phyloP scores from a whole-genome alignment of 2,329 filamentous ascomycete genomes.

The Aureobasidium musti region DNA sequence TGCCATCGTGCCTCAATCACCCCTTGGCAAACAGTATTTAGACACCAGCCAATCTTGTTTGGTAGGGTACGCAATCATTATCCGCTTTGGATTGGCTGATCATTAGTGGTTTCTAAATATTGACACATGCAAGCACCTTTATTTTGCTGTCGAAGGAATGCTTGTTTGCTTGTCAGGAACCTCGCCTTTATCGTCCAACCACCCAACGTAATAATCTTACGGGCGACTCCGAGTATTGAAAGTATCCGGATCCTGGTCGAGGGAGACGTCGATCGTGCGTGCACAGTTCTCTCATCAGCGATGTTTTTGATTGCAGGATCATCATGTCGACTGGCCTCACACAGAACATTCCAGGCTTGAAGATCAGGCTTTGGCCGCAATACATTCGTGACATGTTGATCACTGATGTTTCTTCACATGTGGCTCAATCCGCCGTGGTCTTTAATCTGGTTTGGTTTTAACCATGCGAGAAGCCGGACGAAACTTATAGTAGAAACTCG shows the following conservation, averaged over 20 bases:
- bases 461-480: neutral
- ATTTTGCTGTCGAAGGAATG: constrained; percentile 1
- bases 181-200: neutral
- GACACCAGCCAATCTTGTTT: constrained; percentile 21
- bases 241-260: neutral
- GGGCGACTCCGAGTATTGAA: neutral
- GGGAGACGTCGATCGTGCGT: constrained; percentile 13
- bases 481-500: neutral
- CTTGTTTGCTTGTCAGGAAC: constrained; percentile 21
- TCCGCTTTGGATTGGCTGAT: constrained; percentile 17
- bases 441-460: neutral
- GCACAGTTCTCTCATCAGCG: neutral
- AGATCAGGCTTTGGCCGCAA: constrained; percentile 5
- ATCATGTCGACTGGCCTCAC: neutral
- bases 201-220: constrained; percentile 11
- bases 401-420: neutral
- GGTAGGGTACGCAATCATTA: constrained; percentile 21
- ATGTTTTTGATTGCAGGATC: constrained; percentile 21
- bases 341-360: constrained; percentile 14
- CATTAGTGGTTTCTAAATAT: constrained; percentile 25
- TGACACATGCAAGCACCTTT: constrained; percentile 17
- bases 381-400: constrained; percentile 5
- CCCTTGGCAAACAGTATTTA: neutral
- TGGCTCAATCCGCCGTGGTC: neutral
- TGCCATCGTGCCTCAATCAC: neutral